These are phyloP conservation scores for Anastatica hierochuntica DNA, from an alignment of 345 rosid genomes.

Conservation along the genomic window DNA sequence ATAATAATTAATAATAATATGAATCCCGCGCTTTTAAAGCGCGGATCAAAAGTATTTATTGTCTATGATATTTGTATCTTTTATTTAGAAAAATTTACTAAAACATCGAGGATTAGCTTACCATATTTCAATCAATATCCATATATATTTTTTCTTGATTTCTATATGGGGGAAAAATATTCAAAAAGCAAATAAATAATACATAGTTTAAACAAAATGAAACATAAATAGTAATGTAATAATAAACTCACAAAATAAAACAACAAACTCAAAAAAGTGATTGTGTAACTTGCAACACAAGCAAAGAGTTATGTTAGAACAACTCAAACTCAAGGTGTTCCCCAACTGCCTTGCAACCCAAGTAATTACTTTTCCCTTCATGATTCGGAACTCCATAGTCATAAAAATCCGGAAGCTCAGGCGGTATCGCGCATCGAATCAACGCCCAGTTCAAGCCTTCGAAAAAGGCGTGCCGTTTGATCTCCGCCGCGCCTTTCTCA, in stretches of 20 bases:
- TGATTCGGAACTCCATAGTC: slow-evolving; percentile 42
- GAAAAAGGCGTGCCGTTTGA: slow-evolving; percentile 82
- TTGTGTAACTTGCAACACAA: neutral
- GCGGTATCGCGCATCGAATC: slow-evolving; percentile 83
- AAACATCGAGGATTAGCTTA: too few species aligned
- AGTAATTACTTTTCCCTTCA: slow-evolving; percentile 36
- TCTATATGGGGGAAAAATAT: neutral
- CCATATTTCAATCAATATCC: too few species aligned
- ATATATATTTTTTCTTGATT: too few species aligned
- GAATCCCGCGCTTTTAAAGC: too few species aligned
- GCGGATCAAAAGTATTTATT: too few species aligned
- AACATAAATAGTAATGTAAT: neutral
- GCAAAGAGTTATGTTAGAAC: slow-evolving; percentile 33
- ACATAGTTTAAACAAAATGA: neutral
- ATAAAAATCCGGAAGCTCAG: slow-evolving; percentile 60
- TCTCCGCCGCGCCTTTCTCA: slow-evolving; percentile 88
- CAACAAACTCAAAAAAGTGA: neutral
- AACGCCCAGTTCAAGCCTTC: slow-evolving; percentile 94
- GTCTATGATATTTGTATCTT: too few species aligned
- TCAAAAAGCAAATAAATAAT: neutral
- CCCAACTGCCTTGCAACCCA: slow-evolving; percentile 66
- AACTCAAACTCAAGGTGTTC: slow-evolving; percentile 91
- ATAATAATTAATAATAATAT: too few species aligned
- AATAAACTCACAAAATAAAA: neutral
- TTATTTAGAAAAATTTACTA: too few species aligned